A percentile compares a stretch with the other conserved stretches of the same genome.
Evolutionary conservation across 768 basidiomycete genomes (phyloP).

Genomic region (Tricholoma matsutake): DNA sequence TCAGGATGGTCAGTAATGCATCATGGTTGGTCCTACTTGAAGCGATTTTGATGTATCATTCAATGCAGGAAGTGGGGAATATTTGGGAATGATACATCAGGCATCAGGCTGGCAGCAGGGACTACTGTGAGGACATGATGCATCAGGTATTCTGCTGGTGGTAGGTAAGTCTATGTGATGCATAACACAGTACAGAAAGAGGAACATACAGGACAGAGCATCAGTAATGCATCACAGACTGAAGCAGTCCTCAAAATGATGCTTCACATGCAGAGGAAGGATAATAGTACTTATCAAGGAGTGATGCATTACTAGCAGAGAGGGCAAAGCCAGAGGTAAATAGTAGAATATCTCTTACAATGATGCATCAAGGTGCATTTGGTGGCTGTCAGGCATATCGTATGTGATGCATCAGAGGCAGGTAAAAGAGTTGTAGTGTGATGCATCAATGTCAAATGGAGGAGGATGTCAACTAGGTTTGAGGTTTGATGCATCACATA

Average conservation of each 20-base stretch:
- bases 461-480: not conserved
- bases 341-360: not conserved
- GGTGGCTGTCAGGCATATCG: not conserved
- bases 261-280: not conserved
- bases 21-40: not conserved
- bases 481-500: slow-evolving; percentile 1
- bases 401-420: not conserved
- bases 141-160: not conserved
- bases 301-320: not conserved
- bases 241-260: not conserved
- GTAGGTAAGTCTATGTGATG: not conserved
- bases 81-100: not conserved
- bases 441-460: not conserved
- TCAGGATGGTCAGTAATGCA: not conserved
- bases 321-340: not conserved
- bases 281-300: not conserved
- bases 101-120: no score
- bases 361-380: not conserved
- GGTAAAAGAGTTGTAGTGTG: not conserved
- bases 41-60: not conserved
- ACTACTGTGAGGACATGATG: not conserved
- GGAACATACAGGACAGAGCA: not conserved
- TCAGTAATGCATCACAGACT: not conserved
- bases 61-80: not conserved
- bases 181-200: not conserved